A percentile compares a stretch with the other conserved stretches of the same genome.
phyloP scores from a whole-genome alignment of 2,329 filamentous ascomycete species.

The Cryphonectria radicalis region DNA sequence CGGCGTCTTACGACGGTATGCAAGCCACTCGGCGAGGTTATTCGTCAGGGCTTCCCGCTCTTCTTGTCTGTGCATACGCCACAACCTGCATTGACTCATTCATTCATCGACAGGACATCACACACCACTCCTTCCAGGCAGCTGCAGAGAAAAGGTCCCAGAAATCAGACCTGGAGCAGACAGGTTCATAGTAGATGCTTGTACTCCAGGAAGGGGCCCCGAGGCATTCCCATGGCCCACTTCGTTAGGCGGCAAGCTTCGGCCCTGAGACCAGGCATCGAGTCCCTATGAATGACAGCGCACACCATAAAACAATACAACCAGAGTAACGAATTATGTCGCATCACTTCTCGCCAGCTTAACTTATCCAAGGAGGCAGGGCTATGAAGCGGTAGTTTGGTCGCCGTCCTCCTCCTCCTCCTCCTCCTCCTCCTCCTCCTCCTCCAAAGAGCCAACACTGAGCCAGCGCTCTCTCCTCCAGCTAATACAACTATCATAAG shows the following conservation, averaged over 20 bases:
- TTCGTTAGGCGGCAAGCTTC: constrained; percentile 14
- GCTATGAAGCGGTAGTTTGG: neutral
- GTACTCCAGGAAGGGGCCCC: neutral
- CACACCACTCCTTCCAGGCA: neutral
- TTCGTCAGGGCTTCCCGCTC: constrained; percentile 14
- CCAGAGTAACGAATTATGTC: neutral
- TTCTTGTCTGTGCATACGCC: constrained; percentile 4
- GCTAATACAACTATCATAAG: neutral
- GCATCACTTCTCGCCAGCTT: neutral
- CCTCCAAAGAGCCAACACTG: neutral
- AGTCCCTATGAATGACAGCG: constrained; percentile 3
- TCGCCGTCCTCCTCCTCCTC: constrained; percentile 1
- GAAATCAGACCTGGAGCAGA: neutral
- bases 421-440: neutral
- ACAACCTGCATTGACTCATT: neutral
- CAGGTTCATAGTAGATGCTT: neutral
- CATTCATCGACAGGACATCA: constrained; percentile 4
- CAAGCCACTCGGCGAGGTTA: constrained; percentile 23
- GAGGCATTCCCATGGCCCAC: neutral
- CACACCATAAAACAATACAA: neutral
- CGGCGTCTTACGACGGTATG: constrained; percentile 26
- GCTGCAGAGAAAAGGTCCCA: neutral
- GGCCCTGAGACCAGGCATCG: constrained; percentile 4
- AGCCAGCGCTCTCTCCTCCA: neutral
- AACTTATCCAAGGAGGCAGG: neutral